Base-by-base conservation (phyloP, 2,329 filamentous ascomycete genomes). In the Trichoderma sp. region DNA sequence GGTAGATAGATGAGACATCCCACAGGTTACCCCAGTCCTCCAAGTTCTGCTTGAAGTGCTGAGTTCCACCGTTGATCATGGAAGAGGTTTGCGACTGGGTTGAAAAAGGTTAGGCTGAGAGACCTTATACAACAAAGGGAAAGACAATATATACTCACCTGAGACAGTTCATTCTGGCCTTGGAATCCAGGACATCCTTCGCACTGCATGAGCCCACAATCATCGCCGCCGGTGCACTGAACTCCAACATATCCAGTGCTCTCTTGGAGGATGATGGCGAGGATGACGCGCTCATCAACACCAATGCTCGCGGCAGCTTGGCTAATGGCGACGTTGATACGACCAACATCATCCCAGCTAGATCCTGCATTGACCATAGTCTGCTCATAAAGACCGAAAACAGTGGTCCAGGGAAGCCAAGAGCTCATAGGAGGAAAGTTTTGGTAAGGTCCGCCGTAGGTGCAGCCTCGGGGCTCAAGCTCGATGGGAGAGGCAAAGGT, bases 51-150 rank as follows among this genome's bases (percentile, higher is more conserved):
- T 67, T 67, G 64, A 27, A 58, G 64, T 67, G 64, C 55, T 67
- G 64, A 33, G 64, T 67, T 37, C 64, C 64, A 16, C 64, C 64
- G 64, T 67, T 67, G 40, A 67, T 59, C 64, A 67, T 67, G 27
- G 64, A 29, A 52, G 64, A 52, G 55, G 64, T 67, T 13, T 33
- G 7, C 14, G 40, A 24, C 63, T 67, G n/a, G 10, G 11, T 13
- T 4, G 5, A 13, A 2, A 16, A 33, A 29, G 31, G 31, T 67
- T 67, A 67, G 55, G 29, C 21, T 19, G 16, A 16, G 29, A 1
- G 0, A 14, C 2, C 14, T 19, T 2, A 52, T 1, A 37, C 49
- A 29, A 33, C 4, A n/a, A 10, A 52, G 10, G 52, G 40, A 5
- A 19, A 37, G 24, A 3, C n/a, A 33, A 19, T 40, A 1, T 49